Evolutionary conservation across 768 basidiomycete species (phyloP), one percentile per base, ranked within the genome.

Genomic region (Russula earlei): DNA sequence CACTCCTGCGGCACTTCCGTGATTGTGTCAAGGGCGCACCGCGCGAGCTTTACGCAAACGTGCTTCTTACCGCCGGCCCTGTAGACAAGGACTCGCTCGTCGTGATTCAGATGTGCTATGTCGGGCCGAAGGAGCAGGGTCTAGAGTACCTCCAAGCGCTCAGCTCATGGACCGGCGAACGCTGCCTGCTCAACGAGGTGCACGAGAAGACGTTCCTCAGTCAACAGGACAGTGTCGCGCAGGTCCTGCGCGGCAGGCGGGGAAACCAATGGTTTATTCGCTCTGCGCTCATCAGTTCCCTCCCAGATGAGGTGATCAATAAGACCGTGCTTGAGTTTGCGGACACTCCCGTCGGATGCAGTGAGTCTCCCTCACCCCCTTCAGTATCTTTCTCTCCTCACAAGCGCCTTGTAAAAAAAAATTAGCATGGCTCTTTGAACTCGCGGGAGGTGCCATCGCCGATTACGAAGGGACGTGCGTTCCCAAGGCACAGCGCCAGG

Each of bases 251-350:
- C 59, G 91, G 86, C 56, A 88, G 81, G 74, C 83, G 81, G 40
- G 87, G 87, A 9, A 75, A 87, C 43, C 89, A 90, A 66, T 91
- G 92, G 92, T 93, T 85, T 71, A 89, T 95, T 62, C 89, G 92
- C 55, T 90, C 87, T 12, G 80, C 87, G 14, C 73, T 95, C 60
- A 83, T 94, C 54, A 80, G 74, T n/a, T 83, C 87, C 0, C 77
- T 96, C 40, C 85, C 87, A 2, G 93, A 96, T 67, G 87, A 92
- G 25, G 76, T 91, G 60, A 83, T 94, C 68, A 84, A 86, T 65
- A 74, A 85, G 56, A 93, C 93, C 2, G 89, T 94, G 29, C 59
- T 83, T 24, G 78, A 85, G 62, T 96, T 96, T 70, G 73, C 85
- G 1, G 76, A 85, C 64, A 87, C 89, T 17, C 92, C 92, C 0